A percentile compares a stretch with the other conserved stretches of the same genome.
Conservation (phyloP, 2,329 filamentous ascomycete genomes). For the Arthrobotrys sinensis region DNA sequence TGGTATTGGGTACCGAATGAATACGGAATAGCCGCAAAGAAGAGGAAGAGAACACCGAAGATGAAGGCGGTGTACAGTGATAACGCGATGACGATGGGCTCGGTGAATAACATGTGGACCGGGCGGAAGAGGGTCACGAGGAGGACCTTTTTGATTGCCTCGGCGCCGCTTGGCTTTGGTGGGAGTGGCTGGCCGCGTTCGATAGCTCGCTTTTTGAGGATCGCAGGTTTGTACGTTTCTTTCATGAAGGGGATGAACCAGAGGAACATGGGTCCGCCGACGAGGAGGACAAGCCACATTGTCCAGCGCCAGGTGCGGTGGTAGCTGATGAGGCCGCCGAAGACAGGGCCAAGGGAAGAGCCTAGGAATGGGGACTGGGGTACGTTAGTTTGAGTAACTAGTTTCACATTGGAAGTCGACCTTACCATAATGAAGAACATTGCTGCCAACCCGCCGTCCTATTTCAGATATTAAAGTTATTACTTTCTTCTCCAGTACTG, state of each 20-base stretch:
- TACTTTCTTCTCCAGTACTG: not conserved
- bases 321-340: conserved; percentile 64
- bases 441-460: conserved; percentile 55
- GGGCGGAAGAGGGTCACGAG: conserved; percentile 80
- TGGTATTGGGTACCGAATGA: conserved; percentile 62
- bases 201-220: conserved; percentile 74
- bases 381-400: conserved; percentile 6
- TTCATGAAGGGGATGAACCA: conserved; percentile 75
- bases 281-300: conserved; percentile 79
- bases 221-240: conserved; percentile 75
- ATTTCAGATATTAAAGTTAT: not conserved
- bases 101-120: conserved; percentile 79
- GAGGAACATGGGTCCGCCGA: conserved; percentile 76
- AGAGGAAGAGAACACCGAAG: conserved; percentile 80
- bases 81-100: conserved; percentile 80
- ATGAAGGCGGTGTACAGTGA: conserved; percentile 80
- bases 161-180: conserved; percentile 70
- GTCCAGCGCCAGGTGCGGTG: conserved; percentile 76
- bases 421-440: conserved; percentile 60
- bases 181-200: conserved; percentile 70
- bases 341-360: conserved; percentile 62
- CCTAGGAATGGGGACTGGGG: conserved; percentile 53
- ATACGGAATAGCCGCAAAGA: conserved; percentile 70
- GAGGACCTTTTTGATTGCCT: conserved; percentile 74
- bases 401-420: not conserved